Evolutionary conservation across 1,284 basidiomycete genomes (phyloP).

Genomic region (Boletus coffeatus): DNA sequence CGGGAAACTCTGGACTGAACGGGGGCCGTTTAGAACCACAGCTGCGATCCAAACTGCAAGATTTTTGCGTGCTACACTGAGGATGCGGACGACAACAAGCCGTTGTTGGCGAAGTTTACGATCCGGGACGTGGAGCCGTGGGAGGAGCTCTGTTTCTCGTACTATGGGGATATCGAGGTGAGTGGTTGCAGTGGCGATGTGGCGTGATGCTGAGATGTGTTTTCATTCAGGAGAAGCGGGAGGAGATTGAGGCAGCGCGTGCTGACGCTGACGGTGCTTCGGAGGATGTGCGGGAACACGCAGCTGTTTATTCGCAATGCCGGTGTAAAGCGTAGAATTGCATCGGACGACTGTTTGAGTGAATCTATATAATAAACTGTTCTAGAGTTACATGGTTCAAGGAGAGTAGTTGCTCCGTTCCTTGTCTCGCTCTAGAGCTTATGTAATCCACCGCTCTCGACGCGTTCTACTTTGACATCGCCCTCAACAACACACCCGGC

Average conservation of each 20-base stretch:
- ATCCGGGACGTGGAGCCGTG: constrained; percentile 52
- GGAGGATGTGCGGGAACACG: constrained; percentile 23
- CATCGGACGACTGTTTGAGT: constrained; percentile 31
- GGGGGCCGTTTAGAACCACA: constrained; percentile 63
- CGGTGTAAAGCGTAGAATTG: constrained; percentile 48
- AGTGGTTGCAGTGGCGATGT: constrained; percentile 1
- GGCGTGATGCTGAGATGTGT: background rate
- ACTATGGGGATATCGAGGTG: constrained; percentile 53
- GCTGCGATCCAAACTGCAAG: constrained; percentile 80
- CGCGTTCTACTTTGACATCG: constrained; percentile 43
- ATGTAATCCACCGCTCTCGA: constrained; percentile 28
- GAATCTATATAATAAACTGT: background rate
- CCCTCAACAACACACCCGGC: constrained; percentile 34
- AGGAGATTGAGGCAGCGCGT: constrained; percentile 11
- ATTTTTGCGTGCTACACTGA: constrained; percentile 71
- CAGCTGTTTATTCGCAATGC: constrained; percentile 44
- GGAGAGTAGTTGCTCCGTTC: no score
- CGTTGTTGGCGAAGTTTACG: constrained; percentile 69
- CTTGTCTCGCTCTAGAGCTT: no score
- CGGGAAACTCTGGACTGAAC: background rate
- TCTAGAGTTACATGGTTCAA: no score
- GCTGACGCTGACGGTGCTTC: background rate
- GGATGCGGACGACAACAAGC: constrained; percentile 54
- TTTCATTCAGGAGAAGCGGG: constrained; percentile 18
- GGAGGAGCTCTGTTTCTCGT: constrained; percentile 83